These are phyloP conservation scores for Auriscalpium orientale DNA, from an alignment of 768 basidiomycete species.

Conservation along the genomic window DNA sequence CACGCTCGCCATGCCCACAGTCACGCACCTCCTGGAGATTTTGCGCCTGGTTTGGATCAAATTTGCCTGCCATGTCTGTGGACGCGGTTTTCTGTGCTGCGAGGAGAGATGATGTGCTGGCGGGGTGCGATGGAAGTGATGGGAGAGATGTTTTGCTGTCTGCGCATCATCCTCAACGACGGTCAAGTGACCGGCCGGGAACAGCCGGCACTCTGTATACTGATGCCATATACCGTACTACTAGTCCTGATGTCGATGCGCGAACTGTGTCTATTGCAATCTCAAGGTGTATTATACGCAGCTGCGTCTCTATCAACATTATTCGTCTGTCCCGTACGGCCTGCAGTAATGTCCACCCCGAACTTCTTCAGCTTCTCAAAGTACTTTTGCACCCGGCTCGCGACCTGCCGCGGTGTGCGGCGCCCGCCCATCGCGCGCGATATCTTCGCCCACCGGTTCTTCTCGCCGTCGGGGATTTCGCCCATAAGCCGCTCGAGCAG, in stretches of 20 bases:
- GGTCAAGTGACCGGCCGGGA: not conserved
- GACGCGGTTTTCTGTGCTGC: not conserved
- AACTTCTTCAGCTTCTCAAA: conserved; percentile 77
- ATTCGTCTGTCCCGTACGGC: no score
- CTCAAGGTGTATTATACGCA: no score
- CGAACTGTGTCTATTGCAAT: no score
- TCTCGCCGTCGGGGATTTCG: conserved; percentile 70
- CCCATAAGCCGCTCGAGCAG: conserved; percentile 66
- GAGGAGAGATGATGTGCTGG: conserved; percentile 11
- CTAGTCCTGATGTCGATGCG: no score
- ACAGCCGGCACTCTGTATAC: not conserved
- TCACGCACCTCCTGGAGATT: conserved; percentile 76
- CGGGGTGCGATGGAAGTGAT: conserved; percentile 1
- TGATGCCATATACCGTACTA: no score
- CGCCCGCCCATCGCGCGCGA: conserved; percentile 74
- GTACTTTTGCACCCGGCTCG: conserved; percentile 83
- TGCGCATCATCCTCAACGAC: no score
- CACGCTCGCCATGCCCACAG: not conserved
- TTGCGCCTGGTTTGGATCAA: conserved; percentile 89
- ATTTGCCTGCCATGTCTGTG: conserved; percentile 27
- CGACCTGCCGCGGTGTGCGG: conserved; percentile 78
- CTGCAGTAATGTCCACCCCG: conserved; percentile 38
- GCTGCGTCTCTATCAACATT: no score
- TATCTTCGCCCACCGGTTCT: conserved; percentile 75
- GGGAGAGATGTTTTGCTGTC: not conserved